These are phyloP conservation scores for Xerocomus minutiporus DNA, from an alignment of 1,284 basidiomycete genomes.

Conservation along the genomic window DNA sequence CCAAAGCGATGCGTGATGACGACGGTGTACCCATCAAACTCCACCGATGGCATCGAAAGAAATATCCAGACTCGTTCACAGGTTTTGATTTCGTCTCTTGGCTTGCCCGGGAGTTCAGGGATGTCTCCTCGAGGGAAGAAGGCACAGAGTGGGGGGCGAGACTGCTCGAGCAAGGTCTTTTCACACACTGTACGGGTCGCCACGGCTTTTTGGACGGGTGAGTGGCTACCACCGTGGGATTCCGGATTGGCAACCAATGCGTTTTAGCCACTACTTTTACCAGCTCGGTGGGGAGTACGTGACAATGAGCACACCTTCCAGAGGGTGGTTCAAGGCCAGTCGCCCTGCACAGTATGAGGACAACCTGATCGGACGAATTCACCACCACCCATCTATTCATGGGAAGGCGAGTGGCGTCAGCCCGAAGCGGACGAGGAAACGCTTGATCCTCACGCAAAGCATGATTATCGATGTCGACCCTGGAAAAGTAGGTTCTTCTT, in stretches of 20 bases:
- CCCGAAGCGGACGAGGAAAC: constrained; percentile 52
- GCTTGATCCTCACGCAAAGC: constrained; percentile 78
- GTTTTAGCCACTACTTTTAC: constrained; percentile 77
- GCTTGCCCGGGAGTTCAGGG: constrained; percentile 81
- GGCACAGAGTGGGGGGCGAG: constrained; percentile 75
- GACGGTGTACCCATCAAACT: constrained; percentile 74
- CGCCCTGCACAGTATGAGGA: constrained; percentile 41
- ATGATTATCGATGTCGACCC: constrained; percentile 87
- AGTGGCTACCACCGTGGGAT: constrained; percentile 22
- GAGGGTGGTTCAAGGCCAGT: constrained; percentile 56
- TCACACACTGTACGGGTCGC: constrained; percentile 73
- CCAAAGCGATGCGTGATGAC: constrained; percentile 76
- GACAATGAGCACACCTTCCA: constrained; percentile 57
- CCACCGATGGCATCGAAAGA: constrained; percentile 67
- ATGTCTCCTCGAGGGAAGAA: constrained; percentile 75
- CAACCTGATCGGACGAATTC: constrained; percentile 34
- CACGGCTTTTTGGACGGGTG: constrained; percentile 86
- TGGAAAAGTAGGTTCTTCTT: constrained; percentile 50
- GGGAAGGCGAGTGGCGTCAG: constrained; percentile 35
- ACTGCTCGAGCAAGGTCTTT: constrained; percentile 73
- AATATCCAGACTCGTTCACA: constrained; percentile 77
- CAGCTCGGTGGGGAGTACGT: constrained; percentile 74
- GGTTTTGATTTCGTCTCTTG: constrained; percentile 85
- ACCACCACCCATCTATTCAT: constrained; percentile 40
- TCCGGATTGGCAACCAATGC: constrained; percentile 5